Base-by-base conservation (phyloP, 441 rosid species). In the Flueggea neowawraea region DNA sequence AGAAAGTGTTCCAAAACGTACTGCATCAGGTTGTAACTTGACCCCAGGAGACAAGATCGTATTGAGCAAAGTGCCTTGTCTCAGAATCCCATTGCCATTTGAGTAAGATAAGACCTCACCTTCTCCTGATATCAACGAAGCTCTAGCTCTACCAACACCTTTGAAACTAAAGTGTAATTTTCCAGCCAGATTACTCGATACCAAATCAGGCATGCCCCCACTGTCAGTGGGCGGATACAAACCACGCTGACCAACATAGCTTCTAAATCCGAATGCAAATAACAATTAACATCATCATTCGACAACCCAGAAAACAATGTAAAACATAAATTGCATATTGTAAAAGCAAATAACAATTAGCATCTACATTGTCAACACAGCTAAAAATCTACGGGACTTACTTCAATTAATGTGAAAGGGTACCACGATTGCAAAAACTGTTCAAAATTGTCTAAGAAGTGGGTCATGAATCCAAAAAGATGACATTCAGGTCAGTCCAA, bases 61-160 rank as follows among this genome's bases (percentile, higher is more conserved):
- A 54, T 36, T 16, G 22, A 65, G 33, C 32, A 66, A 41, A 43
- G 61, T 14, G 56, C 59, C 39, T 8, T 66, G 71, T 44, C 57
- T 70, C 3, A 71, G 48, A 16, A 69, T 67, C 62, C 71, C 70
- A 60, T 74, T 83, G 53, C 68, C 70, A 51, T 74, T 77, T 10
- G 81, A 63, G 60, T 71, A 64, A 61, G 84, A 80, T n/a, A 76
- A 45, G 6, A 69, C 58, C 55, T 82, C 83, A 16, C 80, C 93
- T 60, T 83, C 86, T 70, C 77, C 88, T 58, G 88, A 78, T 41
- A 81, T 59, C 66, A 81, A 33, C 0, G 85, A 69, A 63, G 78
- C 77, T 59, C 74, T 77, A 15, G 59, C 73, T 69, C 65, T 73
- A 63, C 75, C 64, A 41, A 60, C 43, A 63, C 52, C 70, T 39